Percentiles rank a stretch among this genome's conserved stretches.
Evolutionary conservation across 2,329 filamentous ascomycete genomes (phyloP).

Genomic region (Daldinia sp.): DNA sequence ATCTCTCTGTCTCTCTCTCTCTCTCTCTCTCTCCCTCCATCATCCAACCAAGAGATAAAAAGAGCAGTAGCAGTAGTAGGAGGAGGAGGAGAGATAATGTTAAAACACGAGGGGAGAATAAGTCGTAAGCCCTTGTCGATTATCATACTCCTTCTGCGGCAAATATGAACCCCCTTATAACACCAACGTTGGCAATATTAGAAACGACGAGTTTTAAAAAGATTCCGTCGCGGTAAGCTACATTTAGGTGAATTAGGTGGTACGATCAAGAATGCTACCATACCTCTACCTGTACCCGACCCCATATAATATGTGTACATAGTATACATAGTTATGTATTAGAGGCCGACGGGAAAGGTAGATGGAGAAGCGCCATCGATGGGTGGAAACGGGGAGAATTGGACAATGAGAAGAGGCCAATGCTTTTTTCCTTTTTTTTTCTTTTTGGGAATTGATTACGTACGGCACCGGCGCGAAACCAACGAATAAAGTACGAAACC

Average conservation of each 20-base stretch:
- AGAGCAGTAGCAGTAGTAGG: constrained; percentile 7
- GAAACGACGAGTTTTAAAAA: constrained; percentile 27
- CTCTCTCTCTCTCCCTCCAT: not conserved
- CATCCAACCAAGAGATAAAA: constrained; percentile 1
- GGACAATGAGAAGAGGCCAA: too few species aligned
- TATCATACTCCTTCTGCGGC: constrained; percentile 33
- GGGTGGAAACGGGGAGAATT: constrained; percentile 15
- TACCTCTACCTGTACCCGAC: too few species aligned
- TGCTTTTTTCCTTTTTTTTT: too few species aligned
- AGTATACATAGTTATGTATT: too few species aligned
- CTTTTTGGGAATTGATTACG: too few species aligned
- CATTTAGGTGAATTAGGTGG: too few species aligned
- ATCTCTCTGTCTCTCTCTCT: constrained; percentile 1
- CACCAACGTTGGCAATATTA: constrained; percentile 13
- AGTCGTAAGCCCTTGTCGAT: constrained; percentile 17
- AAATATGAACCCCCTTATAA: constrained; percentile 32
- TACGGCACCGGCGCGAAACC: constrained; percentile 19
- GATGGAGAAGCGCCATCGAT: not conserved
- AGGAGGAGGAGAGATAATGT: too few species aligned
- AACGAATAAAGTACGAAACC: constrained; percentile 14
- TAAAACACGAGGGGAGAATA: constrained; percentile 15
- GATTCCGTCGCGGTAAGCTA: constrained; percentile 6
- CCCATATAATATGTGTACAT: too few species aligned
- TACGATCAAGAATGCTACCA: constrained; percentile 3
- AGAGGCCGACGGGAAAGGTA: not conserved